Base-by-base conservation (phyloP, 2,329 filamentous ascomycete genomes). In the Colletotrichum gigasporum region DNA sequence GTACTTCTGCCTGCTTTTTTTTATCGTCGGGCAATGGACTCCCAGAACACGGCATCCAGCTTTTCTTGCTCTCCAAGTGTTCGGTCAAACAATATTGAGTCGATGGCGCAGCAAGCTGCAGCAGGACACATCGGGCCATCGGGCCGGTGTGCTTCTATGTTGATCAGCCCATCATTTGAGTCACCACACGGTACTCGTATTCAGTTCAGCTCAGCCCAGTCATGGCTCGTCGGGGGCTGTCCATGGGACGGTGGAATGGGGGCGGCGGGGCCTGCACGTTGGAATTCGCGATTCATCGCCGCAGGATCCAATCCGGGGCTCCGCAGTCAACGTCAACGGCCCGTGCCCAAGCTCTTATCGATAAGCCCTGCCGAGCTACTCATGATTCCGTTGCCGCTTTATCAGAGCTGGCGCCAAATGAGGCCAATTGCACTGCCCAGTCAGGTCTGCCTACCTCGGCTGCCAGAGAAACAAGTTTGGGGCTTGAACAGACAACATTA, bases 311-410 rank as follows among this genome's bases (percentile, higher is more conserved):
- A 45, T 60, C 32, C 45, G 60, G 45, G 54, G 54, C 53, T 42
- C 55, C 39, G 39, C 39, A 53, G 24, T 41, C 30, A 58, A 53
- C 54, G 24, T 22, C 59, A 34, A 20, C 28, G 63, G 63, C 52
- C 63, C 53, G 62, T 67, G 65, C 65, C 9, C 32, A 16, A 69
- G 67, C 67, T 68, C 59, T 67, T 69, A 68, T 68, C 67, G 67
- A 69, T 68, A 62, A 58, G 37, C 45, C 32, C 63, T 63, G 41
- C 61, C 50, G 65, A 54, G 35, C 66, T 57, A 63, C 65, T 66
- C 65, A 67, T 24, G 30, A 50, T 22, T 28, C 51, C 34, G 50
- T 48, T 22, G 39, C 63, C 60, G 59, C 65, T 66, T 42, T 60
- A 42, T 16, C 30, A 18, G 12, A 22, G 16, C 18, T 42, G 35